phyloP scores from a whole-genome alignment of 2,329 filamentous ascomycete genomes.

The Aspergillus vadensis region DNA sequence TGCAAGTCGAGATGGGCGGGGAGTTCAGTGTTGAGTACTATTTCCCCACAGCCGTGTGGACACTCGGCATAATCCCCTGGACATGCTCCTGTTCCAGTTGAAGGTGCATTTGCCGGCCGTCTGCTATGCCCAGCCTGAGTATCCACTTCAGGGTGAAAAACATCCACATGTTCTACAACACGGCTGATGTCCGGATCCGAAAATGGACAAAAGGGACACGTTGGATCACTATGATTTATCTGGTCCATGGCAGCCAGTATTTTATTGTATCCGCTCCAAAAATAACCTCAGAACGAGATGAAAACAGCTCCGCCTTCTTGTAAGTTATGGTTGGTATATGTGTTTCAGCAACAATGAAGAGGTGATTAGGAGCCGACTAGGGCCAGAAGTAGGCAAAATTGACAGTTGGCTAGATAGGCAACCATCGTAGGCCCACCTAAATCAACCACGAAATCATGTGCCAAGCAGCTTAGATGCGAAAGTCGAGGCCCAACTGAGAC shows the following conservation, averaged over 20 bases:
- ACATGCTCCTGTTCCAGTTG: slow-evolving; percentile 12
- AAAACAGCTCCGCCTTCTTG: neutral
- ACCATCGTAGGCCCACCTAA: neutral
- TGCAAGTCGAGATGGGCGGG: slow-evolving; percentile 64
- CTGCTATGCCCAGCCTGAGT: slow-evolving; percentile 28
- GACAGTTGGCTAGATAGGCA: neutral
- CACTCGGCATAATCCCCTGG: slow-evolving; percentile 53
- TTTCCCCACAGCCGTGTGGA: slow-evolving; percentile 62
- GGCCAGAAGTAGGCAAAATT: neutral
- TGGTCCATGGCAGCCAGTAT: slow-evolving; percentile 21
- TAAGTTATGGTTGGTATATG: neutral
- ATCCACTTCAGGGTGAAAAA: slow-evolving; percentile 46
- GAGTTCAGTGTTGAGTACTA: slow-evolving; percentile 55
- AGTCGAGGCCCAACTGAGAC: neutral
- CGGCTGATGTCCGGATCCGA: slow-evolving; percentile 42
- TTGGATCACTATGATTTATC: slow-evolving; percentile 18
- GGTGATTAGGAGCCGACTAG: neutral
- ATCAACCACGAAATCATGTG: neutral
- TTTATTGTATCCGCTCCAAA: neutral
- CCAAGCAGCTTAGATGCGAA: neutral
- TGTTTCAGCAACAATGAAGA: neutral
- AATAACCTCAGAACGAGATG: neutral
- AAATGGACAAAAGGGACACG: slow-evolving; percentile 52
- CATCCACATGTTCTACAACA: slow-evolving; percentile 48
- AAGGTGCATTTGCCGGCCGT: neutral